Evolutionary conservation across 2,329 filamentous ascomycete species (phyloP).

Genomic region (Beauveria scarabaeidicola): DNA sequence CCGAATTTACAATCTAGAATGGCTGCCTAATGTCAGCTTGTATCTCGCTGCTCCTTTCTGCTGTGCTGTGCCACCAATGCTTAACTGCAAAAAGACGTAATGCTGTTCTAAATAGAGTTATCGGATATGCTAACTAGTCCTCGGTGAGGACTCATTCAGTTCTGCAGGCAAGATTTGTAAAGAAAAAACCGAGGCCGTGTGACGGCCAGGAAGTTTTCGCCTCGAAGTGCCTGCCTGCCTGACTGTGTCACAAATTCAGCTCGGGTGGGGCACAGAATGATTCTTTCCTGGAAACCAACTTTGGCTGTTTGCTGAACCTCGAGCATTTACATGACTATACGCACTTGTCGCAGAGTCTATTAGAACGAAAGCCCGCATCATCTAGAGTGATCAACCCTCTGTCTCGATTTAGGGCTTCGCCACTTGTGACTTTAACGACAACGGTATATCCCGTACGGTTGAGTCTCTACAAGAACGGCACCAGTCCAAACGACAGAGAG

Average conservation of each 20-base stretch:
- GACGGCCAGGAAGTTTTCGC: background rate
- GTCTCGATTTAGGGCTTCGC: background rate
- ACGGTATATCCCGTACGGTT: background rate
- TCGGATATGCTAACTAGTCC: background rate
- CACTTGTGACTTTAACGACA: background rate
- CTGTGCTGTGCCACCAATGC: background rate
- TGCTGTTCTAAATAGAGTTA: too few relatives aligned
- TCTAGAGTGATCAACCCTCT: background rate
- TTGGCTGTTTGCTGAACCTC: background rate
- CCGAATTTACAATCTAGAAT: background rate
- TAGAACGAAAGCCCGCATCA: background rate
- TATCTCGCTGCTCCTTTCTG: background rate
- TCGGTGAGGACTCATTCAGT: background rate
- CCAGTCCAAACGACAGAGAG: background rate
- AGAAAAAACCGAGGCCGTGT: background rate
- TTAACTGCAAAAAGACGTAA: background rate
- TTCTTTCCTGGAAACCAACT: background rate
- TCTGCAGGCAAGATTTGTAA: background rate
- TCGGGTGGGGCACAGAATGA: slow-evolving; percentile 3
- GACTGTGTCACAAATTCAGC: slow-evolving; percentile 5
- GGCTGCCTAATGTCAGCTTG: background rate
- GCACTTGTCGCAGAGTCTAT: background rate
- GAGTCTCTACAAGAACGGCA: background rate
- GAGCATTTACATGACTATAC: background rate
- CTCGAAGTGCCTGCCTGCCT: background rate